Evolutionary conservation across 164 flowering plant genomes (phyloP).

Genomic region (Piper longum): DNA sequence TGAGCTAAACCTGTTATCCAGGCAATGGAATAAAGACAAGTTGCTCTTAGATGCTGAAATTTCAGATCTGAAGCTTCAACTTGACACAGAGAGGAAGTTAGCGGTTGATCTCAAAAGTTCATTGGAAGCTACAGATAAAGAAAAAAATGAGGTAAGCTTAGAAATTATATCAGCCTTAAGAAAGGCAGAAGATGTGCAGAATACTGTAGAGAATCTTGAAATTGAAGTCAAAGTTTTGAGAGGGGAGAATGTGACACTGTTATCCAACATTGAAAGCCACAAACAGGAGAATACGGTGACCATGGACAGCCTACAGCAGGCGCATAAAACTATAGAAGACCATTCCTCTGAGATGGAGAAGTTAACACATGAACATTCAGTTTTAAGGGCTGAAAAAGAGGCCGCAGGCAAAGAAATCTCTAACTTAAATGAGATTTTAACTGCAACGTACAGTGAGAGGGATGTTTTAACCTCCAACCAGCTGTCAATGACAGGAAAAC

Average conservation of each 20-base stretch:
- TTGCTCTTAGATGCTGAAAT: conserved; percentile 17
- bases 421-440: conserved; percentile 30
- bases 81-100: conserved; percentile 17
- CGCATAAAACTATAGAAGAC: conserved; percentile 18
- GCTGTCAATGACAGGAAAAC: conserved; percentile 12
- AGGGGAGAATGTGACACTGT: conserved; percentile 12
- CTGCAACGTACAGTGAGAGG: conserved; percentile 24
- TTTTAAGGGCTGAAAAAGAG: conserved; percentile 20
- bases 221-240: conserved; percentile 21
- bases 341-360: conserved; percentile 27
- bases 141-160: conserved; percentile 22
- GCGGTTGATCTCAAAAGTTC: conserved; percentile 17
- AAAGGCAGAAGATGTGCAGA: conserved; percentile 24
- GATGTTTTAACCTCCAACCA: conserved; percentile 20
- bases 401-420: conserved; percentile 22
- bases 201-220: conserved; percentile 24
- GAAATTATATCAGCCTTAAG: conserved; percentile 17
- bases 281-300: conserved; percentile 11
- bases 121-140: conserved; percentile 23
- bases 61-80: conserved; percentile 17
- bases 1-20: conserved; percentile 24
- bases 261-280: conserved; percentile 1
- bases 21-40: conserved; percentile 15
- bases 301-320: conserved; percentile 26
- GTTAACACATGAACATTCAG: conserved; percentile 18